A percentile compares a stretch with the other conserved stretches of the same genome.
Conservation (phyloP, 352 stramenopile genomes). For the Pythium folliculosum region DNA sequence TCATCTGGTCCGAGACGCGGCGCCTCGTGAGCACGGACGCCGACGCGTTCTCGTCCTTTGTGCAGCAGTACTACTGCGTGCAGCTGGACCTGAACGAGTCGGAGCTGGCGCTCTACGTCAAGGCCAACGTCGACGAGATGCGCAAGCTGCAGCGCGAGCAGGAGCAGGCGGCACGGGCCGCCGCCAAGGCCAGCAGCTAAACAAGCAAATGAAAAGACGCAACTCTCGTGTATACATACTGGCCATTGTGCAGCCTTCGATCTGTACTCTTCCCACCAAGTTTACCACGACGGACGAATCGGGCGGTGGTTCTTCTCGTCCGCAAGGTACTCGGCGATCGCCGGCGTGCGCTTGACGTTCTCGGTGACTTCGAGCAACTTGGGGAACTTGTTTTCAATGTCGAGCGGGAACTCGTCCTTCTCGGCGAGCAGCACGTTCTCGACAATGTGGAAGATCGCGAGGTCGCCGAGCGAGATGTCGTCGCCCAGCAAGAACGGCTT, state of each 20-base stretch:
- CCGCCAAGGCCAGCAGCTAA: conserved; percentile 11
- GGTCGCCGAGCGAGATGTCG: conserved; percentile 37
- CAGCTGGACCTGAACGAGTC: conserved; percentile 65
- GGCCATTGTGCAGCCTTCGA: neutral
- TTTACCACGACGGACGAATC: conserved; percentile 17
- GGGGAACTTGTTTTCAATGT: conserved; percentile 31
- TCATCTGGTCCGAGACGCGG: conserved; percentile 66
- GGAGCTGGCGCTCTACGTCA: conserved; percentile 66
- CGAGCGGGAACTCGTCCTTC: conserved; percentile 32
- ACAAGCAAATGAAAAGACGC: neutral
- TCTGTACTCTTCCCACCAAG: neutral
- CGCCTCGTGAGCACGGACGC: conserved; percentile 63
- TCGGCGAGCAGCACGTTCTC: conserved; percentile 37
- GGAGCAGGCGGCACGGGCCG: conserved; percentile 8
- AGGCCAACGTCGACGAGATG: conserved; percentile 71
- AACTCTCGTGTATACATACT: neutral
- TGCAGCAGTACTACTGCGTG: conserved; percentile 58
- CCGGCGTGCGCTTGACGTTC: conserved; percentile 20
- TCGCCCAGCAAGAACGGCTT: conserved; percentile 39
- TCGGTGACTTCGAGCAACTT: conserved; percentile 25
- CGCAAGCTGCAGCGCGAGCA: conserved; percentile 32
- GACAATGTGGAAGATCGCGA: conserved; percentile 43
- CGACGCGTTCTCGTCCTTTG: conserved; percentile 67
- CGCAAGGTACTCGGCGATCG: conserved; percentile 29
- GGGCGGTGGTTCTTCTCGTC: conserved; percentile 24